A percentile compares a stretch with the other conserved stretches of the same genome.
Conservation (phyloP, 257 asterid species). For the Gynochthodes officinalis region DNA sequence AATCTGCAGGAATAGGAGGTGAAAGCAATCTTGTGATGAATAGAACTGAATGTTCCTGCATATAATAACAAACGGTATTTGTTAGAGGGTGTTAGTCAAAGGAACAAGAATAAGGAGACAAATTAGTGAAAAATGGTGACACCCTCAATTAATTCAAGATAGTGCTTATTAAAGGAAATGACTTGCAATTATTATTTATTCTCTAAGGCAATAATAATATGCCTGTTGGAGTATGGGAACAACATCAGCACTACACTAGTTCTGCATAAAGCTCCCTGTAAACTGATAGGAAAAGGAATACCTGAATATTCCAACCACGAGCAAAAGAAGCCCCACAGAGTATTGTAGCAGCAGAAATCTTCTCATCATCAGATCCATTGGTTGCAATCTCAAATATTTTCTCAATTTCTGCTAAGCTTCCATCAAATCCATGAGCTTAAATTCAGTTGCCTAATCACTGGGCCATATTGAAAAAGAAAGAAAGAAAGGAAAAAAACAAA, state of each 20-base stretch:
- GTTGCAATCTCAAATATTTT: constrained; percentile 84
- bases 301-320: constrained; percentile 99
- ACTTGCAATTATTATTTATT: background rate
- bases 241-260: background rate
- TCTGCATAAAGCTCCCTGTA: constrained; percentile 7
- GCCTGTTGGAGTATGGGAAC: background rate
- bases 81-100: background rate
- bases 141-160: background rate
- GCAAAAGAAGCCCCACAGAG: constrained; percentile 89
- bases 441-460: constrained; percentile 53
- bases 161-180: background rate
- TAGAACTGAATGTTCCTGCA: constrained; percentile 81
- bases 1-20: constrained; percentile 68
- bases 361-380: constrained; percentile 87
- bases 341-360: constrained; percentile 88
- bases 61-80: constrained; percentile 22
- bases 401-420: constrained; percentile 98
- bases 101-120: constrained; percentile 5
- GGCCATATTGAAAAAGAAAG: constrained; percentile 6
- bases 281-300: constrained; percentile 20
- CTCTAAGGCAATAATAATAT: background rate
- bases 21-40: constrained; percentile 80
- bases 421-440: constrained; percentile 58
- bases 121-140: background rate
- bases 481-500: constrained; percentile 12